Evolutionary conservation across 805 yeast genomes (phyloP), one percentile per base, ranked within the genome.

Genomic region (Saturnispora silvae): DNA sequence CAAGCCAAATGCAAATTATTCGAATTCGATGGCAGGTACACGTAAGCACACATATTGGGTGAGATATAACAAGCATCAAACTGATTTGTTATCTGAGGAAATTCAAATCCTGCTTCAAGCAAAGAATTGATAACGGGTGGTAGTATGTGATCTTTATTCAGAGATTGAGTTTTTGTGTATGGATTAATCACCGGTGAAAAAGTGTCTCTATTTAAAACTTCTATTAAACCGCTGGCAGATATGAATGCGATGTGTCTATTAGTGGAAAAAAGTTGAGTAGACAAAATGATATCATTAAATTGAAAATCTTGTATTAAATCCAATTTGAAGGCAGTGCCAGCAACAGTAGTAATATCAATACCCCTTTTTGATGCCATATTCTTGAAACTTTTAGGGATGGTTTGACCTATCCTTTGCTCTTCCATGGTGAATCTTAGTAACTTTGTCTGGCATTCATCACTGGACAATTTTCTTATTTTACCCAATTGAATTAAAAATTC

Each of bases 31-130:
- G 60, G 55, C 29, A 65, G 40, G 3, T 58, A 45, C 8, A 59
- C 59, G 43, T 50, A 58, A 2, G 75, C 64, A 10, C 72, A 59
- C 29, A 70, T 42, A 42, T 68, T 70, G 3, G 81, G 79, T 3
- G 81, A 72, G 3, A 75, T 47, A 4, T 65, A 59, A 9, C 63
- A 47, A 14, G 59, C 46, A 14, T 59, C 50, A 6, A 71, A 65
- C 20, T 48, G 49, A 27, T 46, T 45, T 1, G 45, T 42, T 10
- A 63, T 54, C 20, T 46, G 47, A 0, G 75, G 70, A 30, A 75
- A 63, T 33, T 59, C 53, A 49, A 68, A 77, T 0, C 81, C 83
- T 5, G 70, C 63, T 44, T 76, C 81, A 22, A 65, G 56, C 3
- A 76, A 46, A 10, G 34, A 17, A 19, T 34, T 34, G 8, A 28